phyloP scores from a whole-genome alignment of 2,329 filamentous ascomycete species.

The Talaromyces rugulosus region DNA sequence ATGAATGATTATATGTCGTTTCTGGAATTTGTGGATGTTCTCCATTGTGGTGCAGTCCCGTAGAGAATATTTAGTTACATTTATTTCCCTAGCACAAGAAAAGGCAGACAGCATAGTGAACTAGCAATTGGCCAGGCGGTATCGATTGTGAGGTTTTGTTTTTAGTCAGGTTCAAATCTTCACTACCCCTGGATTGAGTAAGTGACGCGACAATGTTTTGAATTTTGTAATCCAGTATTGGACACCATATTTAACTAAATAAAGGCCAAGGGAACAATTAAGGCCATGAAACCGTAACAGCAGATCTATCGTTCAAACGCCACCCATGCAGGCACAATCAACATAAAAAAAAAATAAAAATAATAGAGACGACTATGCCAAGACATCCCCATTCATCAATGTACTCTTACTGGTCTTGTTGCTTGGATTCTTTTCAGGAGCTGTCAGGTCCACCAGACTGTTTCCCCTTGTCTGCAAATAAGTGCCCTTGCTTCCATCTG shows the following conservation, averaged over 20 bases:
- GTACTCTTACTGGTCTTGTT: not conserved
- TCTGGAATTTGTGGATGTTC: not conserved
- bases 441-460: not conserved
- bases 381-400: not conserved
- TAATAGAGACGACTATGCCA: not conserved
- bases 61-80: not conserved
- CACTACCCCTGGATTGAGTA: not conserved
- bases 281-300: not conserved
- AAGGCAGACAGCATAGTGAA: too few species aligned
- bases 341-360: not conserved
- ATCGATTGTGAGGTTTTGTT: too few species aligned
- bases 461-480: conserved; percentile 3
- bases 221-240: not conserved
- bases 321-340: not conserved
- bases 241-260: not conserved
- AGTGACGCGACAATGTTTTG: not conserved
- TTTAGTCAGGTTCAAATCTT: too few species aligned
- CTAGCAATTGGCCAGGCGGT: too few species aligned
- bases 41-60: not conserved
- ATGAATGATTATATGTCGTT: not conserved
- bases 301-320: not conserved
- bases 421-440: not conserved
- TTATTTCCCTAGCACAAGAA: not conserved
- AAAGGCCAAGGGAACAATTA: not conserved
- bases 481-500: conserved; percentile 54